A percentile compares a stretch with the other conserved stretches of the same genome.
Evolutionary conservation across 768 basidiomycete species (phyloP).

Genomic region (Suillus occidentalis): DNA sequence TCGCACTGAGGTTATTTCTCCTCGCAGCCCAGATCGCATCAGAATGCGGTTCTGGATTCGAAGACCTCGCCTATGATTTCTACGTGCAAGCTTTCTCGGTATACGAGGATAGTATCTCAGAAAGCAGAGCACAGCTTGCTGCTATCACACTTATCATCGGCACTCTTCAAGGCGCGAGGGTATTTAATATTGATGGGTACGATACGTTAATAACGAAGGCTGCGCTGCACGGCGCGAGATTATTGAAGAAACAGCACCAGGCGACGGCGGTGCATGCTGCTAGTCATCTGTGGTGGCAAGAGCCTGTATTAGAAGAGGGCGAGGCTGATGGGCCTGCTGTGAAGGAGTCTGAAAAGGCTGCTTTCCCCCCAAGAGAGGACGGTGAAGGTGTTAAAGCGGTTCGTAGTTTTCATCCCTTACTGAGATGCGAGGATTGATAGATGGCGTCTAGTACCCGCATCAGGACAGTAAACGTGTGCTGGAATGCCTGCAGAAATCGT

Average conservation of each 20-base stretch:
- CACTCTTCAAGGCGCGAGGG: constrained; percentile 82
- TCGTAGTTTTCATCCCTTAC: constrained; percentile 29
- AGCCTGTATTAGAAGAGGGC: constrained; percentile 43
- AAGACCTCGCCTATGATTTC: constrained; percentile 95
- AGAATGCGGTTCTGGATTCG: constrained; percentile 89
- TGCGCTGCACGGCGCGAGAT: constrained; percentile 93
- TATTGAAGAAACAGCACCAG: constrained; percentile 98
- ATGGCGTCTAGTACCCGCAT: constrained; percentile 62
- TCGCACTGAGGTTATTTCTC: constrained; percentile 91
- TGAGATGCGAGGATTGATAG: constrained; percentile 3
- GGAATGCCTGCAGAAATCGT: constrained; percentile 95
- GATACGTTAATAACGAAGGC: constrained; percentile 98
- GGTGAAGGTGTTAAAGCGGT: constrained; percentile 54
- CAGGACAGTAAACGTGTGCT: constrained; percentile 97
- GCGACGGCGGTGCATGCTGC: constrained; percentile 92
- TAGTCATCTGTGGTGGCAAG: constrained; percentile 99
- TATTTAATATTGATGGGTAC: constrained; percentile 94
- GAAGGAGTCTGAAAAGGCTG: constrained; percentile 21
- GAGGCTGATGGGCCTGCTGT: constrained; percentile 39
- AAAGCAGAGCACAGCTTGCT: constrained; percentile 92
- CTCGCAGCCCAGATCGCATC: constrained; percentile 95
- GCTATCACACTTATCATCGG: constrained; percentile 97
- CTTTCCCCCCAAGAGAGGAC: constrained; percentile 35
- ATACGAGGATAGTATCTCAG: constrained; percentile 96
- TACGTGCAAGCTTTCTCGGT: constrained; percentile 98